These are phyloP conservation scores for Favolaschia claudopus DNA, from an alignment of 768 basidiomycete genomes.

Conservation along the genomic window DNA sequence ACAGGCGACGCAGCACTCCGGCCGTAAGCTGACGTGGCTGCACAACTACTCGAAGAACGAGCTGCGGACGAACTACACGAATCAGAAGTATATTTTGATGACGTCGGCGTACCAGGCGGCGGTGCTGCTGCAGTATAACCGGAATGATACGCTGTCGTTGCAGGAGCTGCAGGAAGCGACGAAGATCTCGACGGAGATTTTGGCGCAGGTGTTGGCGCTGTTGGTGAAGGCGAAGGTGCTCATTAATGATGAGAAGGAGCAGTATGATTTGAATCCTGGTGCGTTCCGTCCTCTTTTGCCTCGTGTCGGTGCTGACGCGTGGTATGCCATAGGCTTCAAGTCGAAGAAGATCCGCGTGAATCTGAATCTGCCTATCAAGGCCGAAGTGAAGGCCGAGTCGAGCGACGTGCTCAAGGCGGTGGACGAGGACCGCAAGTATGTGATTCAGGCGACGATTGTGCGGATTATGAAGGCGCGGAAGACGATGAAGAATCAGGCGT, in stretches of 20 bases:
- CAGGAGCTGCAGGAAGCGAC: slow-evolving; percentile 25
- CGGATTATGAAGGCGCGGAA: slow-evolving; percentile 97
- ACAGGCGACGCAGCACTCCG: slow-evolving; percentile 74
- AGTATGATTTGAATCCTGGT: slow-evolving; percentile 91
- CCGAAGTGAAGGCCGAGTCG: slow-evolving; percentile 92
- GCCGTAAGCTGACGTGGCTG: slow-evolving; percentile 98
- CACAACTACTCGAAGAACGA: slow-evolving; percentile 99
- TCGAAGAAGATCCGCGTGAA: slow-evolving; percentile 94
- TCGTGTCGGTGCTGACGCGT: background rate
- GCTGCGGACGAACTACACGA: slow-evolving; percentile 89
- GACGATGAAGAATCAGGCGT: slow-evolving; percentile 91
- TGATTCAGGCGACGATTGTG: slow-evolving; percentile 94
- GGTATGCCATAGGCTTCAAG: slow-evolving; percentile 70
- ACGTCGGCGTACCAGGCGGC: slow-evolving; percentile 95
- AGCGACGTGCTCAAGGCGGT: slow-evolving; percentile 92
- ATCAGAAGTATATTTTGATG: slow-evolving; percentile 96
- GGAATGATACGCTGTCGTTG: slow-evolving; percentile 72
- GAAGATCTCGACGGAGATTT: slow-evolving; percentile 18
- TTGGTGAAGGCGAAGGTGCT: slow-evolving; percentile 90
- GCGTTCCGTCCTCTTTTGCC: slow-evolving; percentile 25
- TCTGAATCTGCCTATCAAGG: slow-evolving; percentile 91
- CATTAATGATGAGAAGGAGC: slow-evolving; percentile 86
- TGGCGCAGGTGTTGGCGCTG: slow-evolving; percentile 44
- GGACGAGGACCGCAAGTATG: slow-evolving; percentile 96
- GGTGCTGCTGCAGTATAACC: slow-evolving; percentile 92